Conservation (phyloP, 78 protist species). For the Andalucia godoyi region DNA sequence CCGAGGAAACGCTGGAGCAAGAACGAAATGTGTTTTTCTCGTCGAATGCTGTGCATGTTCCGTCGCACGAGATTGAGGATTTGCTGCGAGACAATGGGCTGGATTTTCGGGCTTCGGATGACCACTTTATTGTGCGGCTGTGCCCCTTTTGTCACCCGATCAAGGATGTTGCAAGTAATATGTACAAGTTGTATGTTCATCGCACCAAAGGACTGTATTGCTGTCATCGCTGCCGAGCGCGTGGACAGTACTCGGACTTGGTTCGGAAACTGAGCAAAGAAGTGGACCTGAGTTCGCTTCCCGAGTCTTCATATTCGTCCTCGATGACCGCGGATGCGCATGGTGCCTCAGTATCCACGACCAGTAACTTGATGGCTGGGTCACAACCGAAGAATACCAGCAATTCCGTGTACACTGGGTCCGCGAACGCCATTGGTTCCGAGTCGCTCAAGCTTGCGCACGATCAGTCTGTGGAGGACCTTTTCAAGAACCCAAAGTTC, state of each 20-base stretch:
- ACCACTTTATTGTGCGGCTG: neutral
- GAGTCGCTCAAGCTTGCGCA: too few relatives aligned
- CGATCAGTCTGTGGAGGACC: too few relatives aligned
- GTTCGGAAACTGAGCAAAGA: conserved; percentile 28
- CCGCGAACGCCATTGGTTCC: too few relatives aligned
- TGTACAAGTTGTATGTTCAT: conserved; percentile 42
- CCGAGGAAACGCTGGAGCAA: too few relatives aligned
- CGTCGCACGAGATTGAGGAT: neutral
- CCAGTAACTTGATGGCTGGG: neutral
- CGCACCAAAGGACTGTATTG: conserved; percentile 18
- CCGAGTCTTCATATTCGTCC: too few relatives aligned
- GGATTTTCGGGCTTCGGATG: neutral
- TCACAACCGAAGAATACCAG: conserved; percentile 2
- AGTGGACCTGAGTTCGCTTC: too few relatives aligned
- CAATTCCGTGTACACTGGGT: neutral
- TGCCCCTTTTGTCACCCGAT: neutral
- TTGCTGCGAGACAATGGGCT: neutral
- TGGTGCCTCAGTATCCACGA: neutral
- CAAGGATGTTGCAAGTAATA: neutral
- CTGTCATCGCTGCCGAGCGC: conserved; percentile 39
- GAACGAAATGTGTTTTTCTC: too few relatives aligned
- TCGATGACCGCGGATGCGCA: neutral
- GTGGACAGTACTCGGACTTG: conserved; percentile 51
- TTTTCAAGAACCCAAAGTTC: too few relatives aligned
- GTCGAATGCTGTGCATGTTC: neutral